phyloP scores from a whole-genome alignment of 176 grass and related monocot species.

The Oryza coarctata region DNA sequence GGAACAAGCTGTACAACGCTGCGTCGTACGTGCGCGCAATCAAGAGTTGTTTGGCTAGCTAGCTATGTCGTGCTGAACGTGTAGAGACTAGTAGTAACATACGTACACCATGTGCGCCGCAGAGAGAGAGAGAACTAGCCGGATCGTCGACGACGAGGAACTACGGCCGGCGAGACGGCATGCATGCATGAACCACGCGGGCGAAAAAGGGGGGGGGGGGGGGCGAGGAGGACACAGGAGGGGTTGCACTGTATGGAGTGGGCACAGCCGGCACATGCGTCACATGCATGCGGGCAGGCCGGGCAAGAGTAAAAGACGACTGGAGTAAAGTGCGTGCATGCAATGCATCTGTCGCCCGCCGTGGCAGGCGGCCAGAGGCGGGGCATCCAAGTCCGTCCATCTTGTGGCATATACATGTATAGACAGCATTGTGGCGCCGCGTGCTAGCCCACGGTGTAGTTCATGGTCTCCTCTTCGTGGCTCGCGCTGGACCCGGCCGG shows the following conservation, averaged over 20 bases:
- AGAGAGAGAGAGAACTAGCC: no score
- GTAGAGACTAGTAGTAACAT: background rate
- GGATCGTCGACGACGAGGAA: no score
- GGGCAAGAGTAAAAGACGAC: background rate
- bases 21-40: no score
- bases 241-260: background rate
- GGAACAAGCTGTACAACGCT: no score
- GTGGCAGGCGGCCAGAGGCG: background rate
- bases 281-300: no score
- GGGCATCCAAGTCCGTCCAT: no score
- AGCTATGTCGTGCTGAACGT: background rate
- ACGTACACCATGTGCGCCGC: no score
- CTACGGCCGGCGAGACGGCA: background rate
- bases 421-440: no score
- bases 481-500: background rate
- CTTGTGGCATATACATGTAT: no score
- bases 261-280: no score
- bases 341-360: background rate
- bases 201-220: no score
- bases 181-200: no score
- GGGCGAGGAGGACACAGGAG: background rate
- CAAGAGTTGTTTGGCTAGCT: background rate
- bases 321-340: background rate
- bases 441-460: background rate
- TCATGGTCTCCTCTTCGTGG: background rate